Evolutionary conservation across 2,329 filamentous ascomycete species (phyloP), one percentile per base, ranked within the genome.

Genomic region (Albifimbria verrucaria): DNA sequence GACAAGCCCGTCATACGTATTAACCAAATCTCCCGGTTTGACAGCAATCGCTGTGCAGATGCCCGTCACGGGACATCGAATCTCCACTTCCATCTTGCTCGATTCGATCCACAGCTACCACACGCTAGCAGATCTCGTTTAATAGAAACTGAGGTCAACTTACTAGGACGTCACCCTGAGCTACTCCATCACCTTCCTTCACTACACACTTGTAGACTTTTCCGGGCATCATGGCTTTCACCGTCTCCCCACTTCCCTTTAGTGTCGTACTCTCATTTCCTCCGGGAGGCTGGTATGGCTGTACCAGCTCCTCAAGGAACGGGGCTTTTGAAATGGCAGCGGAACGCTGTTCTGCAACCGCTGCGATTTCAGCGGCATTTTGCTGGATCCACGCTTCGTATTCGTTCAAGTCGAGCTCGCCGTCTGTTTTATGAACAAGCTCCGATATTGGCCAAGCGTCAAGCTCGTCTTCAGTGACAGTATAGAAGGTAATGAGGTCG

Each of bases 61-160:
- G 3, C 69, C 69, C 18, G 46, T 51, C 0, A 59, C 48, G 1
- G 62, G 64, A 39, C 67, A 69, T n/a, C 55, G 58, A 48, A 71
- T 67, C 43, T 68, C 63, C n/a, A 71, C 56, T 49, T 70, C 68
- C 69, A 71, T 71, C 61, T 71, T 71, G 49, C 66, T 70, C n/a
- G 68, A 69, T 53, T 71, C 68, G 21, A 71, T 59, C 56, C 58
- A 70, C 15, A 65, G 49, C 62, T 66, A 32, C 11, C n/a, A 24
- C 12, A n/a, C n/a, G n/a, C n/a, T n/a, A n/a, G n/a, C n/a, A n/a
- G n/a, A n/a, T n/a, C n/a, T n/a, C n/a, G n/a, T n/a, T n/a, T n/a
- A n/a, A n/a, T 20, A 18, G 22, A 24, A 17, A 21, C 15, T 21
- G 21, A 2, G 15, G 10, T 21, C 3, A 15, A 55, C 62, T 56